Conservation (phyloP, 2,329 filamentous ascomycete species). For the Monilinia aucupariae region DNA sequence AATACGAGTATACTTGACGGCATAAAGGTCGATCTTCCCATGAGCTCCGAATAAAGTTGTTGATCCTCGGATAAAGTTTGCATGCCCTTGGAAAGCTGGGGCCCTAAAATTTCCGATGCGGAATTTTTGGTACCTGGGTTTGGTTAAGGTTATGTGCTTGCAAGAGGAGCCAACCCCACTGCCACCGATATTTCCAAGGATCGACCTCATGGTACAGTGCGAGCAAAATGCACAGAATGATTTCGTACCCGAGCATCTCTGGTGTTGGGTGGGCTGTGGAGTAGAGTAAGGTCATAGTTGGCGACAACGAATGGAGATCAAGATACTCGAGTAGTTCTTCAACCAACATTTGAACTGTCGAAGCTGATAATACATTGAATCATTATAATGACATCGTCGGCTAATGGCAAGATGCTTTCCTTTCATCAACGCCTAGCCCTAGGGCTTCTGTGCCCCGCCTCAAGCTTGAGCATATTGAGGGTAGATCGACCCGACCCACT, state of each 20-base stretch:
- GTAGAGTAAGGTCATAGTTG: not conserved
- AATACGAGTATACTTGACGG: too few species aligned
- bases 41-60: too few species aligned
- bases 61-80: too few species aligned
- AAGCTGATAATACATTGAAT: too few species aligned
- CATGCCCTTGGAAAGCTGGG: too few species aligned
- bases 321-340: too few species aligned
- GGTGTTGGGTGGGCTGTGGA: not conserved
- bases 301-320: not conserved
- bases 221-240: not conserved
- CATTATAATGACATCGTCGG: too few species aligned
- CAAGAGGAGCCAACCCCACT: not conserved
- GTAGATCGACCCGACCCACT: not conserved
- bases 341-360: too few species aligned
- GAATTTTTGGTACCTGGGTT: not conserved
- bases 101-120: not conserved
- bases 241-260: not conserved
- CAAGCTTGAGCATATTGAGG: not conserved
- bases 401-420: not conserved
- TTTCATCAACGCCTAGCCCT: not conserved
- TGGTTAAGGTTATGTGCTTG: not conserved
- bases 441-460: not conserved
- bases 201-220: not conserved
- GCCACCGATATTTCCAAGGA: not conserved
- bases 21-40: too few species aligned